Evolutionary conservation across 768 basidiomycete genomes (phyloP), one percentile per base, ranked within the genome.

Genomic region (Tylopilus subfusipes): DNA sequence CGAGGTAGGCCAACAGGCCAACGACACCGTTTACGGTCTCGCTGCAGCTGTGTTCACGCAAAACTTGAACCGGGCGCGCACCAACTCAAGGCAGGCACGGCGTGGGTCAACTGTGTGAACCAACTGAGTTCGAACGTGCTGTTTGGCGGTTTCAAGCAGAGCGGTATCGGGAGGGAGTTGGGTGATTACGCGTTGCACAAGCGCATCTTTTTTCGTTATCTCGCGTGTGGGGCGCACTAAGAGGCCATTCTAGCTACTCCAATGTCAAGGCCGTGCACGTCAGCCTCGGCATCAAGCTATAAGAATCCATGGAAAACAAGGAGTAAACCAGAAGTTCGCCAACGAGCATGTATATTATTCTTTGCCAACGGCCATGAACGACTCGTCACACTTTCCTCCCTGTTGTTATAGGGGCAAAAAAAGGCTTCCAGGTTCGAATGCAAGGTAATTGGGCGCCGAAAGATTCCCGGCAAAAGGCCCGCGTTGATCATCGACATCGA

Each of bases 91-190:
- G 88, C 91, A 6, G 94, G 94, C 31, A 93, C 90, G 5, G 82
- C 78, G 5, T 93, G 88, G 86, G 76, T 86, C 39, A 74, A 73
- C 54, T 72, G 69, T 39, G 52, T 62, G 12, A 72, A 75, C 52
- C 58, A 62, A 27, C 47, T 68, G 25, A 24, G 64, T 27, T 53
- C 66, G 6, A 56, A 77, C 25, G 76, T 90, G 19, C 89, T 91
- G 0, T 93, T 93, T 65, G 91, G 92, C 56, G 92, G 92, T 10
- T 93, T 78, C 78, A 94, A 92, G 77, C 82, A 88, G 64, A 84
- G 82, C 33, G 90, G 90, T 54, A 84, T 91, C 21, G 91, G 91
- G n/a, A 79, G 88, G 27, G 91, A 93, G 69, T 68, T 86, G 34
- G 90, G 90, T 27, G 84, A 89, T 57, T 88, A 92, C 69, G 91